Base-by-base conservation (phyloP, 2,329 filamentous ascomycete species). In the Rhynchosporium graminicola region DNA sequence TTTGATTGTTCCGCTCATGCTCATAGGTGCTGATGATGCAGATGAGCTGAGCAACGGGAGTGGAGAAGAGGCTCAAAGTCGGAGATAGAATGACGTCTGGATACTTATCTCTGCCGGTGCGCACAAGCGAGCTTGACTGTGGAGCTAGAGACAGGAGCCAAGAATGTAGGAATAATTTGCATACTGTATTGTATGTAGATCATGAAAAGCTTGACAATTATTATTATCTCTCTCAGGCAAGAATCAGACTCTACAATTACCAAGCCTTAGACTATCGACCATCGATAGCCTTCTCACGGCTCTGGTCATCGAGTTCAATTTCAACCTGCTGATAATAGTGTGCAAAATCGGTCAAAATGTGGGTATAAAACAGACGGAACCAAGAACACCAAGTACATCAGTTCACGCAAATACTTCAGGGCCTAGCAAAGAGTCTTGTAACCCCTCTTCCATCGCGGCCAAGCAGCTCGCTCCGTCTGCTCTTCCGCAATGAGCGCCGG, bases 401-500 rank as follows among this genome's bases (percentile, higher is more conserved):
- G 20, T 1, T 20, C 20, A 20, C 20, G 20, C 55, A n/a, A 36
- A 47, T 9, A 40, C 10, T 15, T 31, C 13, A n/a, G 33, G 3
- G 31, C 9, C 62, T 59, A 94, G 71, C 90, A 94, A 67, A 93
- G 77, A 64, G 87, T 82, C 73, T 89, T 90, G 74, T 92, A 95
- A 12, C 83, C 68, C 71, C 80, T 87, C 79, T 94, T 95, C 90
- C 90, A 94, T 63, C 69, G 76, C 0, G 91, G 90, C 91, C 90
- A 94, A 4, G 76, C 74, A 38, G 81, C 83, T 70, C 82, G 80
- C 78, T 97, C 92, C 58, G 89, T 88, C 45, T 82, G 78, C 79
- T 97, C 94, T 75, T 96, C 89, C 47, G 87, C 87, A 56, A 96
- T 80, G 56, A 98, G 77, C 63, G 90, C 85, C 33, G 87, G 85